A percentile compares a stretch with the other conserved stretches of the same genome.
Evolutionary conservation across 768 basidiomycete genomes (phyloP).

Genomic region (Mycena galopus): DNA sequence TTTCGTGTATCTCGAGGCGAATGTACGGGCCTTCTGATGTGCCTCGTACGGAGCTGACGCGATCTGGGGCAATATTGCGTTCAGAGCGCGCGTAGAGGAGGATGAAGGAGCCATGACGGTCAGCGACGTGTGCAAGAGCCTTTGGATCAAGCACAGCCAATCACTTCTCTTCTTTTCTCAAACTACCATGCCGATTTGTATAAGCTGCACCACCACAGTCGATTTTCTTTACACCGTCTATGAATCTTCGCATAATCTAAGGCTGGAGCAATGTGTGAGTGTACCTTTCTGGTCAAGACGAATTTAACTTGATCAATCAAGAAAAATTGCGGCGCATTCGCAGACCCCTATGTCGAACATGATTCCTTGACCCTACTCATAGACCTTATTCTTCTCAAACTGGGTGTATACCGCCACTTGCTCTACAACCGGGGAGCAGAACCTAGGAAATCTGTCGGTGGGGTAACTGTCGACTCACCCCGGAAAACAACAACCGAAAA

Average conservation of each 20-base stretch:
- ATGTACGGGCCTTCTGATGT: conserved; percentile 97
- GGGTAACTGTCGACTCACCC: conserved; percentile 30
- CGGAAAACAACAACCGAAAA: conserved; percentile 18
- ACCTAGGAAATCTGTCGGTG: conserved; percentile 61
- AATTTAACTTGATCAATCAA: not conserved
- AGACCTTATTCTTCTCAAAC: conserved; percentile 86
- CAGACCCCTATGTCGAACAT: conserved; percentile 91
- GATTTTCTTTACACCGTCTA: conserved; percentile 87
- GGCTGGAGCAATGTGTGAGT: conserved; percentile 88
- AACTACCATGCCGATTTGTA: conserved; percentile 81
- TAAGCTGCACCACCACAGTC: conserved; percentile 74
- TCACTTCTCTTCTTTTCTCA: not conserved
- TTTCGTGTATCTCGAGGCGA: conserved; percentile 89
- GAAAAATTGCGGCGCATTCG: conserved; percentile 57
- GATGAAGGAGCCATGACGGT: conserved; percentile 20
- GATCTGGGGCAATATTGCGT: conserved; percentile 82
- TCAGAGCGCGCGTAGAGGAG: conserved; percentile 75
- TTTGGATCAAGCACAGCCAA: not conserved
- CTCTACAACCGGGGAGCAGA: conserved; percentile 83
- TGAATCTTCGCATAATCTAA: conserved; percentile 79
- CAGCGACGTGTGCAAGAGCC: not conserved
- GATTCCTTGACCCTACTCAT: conserved; percentile 79
- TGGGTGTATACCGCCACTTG: conserved; percentile 85
- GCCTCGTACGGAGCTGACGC: conserved; percentile 88
- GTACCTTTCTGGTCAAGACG: not conserved